Evolutionary conservation across 2,329 filamentous ascomycete species (phyloP), one percentile per base, ranked within the genome.

Genomic region (Alternaria brassicae): DNA sequence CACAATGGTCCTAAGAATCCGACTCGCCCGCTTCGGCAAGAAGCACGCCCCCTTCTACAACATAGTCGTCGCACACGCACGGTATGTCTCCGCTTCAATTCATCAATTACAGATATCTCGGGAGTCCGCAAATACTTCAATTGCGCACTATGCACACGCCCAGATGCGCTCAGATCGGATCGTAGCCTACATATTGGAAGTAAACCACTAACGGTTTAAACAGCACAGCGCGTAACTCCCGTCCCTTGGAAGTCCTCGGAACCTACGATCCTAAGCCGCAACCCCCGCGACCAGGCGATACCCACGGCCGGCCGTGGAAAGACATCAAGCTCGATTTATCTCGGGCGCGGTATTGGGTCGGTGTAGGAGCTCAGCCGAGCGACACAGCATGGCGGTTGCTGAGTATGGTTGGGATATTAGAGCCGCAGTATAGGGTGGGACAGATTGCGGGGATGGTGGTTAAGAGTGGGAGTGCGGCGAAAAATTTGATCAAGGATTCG

Each of bases 21-120:
- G 95, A 60, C 88, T 99, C 70, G 91, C 95, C 71, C 93, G 95
- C 78, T 97, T 98, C 78, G 93, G 93, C 76, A 92, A 90, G 78
- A 88, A 86, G 66, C 93, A 96, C 77, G 78, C 87, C n/a, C 94
- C 95, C 2, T 90, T 97, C 72, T 99, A 97, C 85, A 99, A 99
- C 82, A 97, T 99, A 65, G 92, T 98, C 67, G 91, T 99, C 66
- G 87, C 93, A 15, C 94, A 98, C 74, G 93, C 93, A 45, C 89
- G 93, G 91, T 96, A 86, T 66, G 84, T 51, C 27, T 23, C 45
- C 41, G 25, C 15, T 15, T 37, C 42, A 32, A 27, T 32, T 32
- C 48, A 10, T n/a, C 19, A 41, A 48, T 36, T 12, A 6, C 5
- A 15, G 0, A 9, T 4, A 19, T 27, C 32, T 37, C 57, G 40